A percentile compares a stretch with the other conserved stretches of the same genome.
Evolutionary conservation across 202 grass and related monocot genomes (phyloP).

Genomic region (Bolboschoenoplectus hybrid): DNA sequence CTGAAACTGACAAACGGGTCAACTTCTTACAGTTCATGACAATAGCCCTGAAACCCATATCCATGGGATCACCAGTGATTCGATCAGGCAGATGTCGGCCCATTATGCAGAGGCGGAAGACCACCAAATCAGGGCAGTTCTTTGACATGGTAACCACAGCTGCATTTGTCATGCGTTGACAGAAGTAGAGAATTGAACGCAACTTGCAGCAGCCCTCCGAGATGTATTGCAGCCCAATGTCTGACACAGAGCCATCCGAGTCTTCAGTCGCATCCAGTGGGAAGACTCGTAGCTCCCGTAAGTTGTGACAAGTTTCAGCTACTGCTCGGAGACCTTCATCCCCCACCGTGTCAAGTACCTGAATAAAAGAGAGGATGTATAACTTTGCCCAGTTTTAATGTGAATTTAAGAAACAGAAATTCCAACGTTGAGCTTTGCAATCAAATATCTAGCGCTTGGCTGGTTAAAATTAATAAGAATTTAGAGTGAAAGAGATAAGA

Average conservation of each 20-base stretch:
- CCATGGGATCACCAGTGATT: slow-evolving; percentile 64
- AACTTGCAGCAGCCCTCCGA: slow-evolving; percentile 85
- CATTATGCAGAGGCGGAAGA: slow-evolving; percentile 94
- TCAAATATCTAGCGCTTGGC: background rate
- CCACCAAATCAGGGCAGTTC: slow-evolving; percentile 78
- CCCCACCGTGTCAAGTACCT: slow-evolving; percentile 88
- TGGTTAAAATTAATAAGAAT: slow-evolving; percentile 12
- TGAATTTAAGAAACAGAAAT: background rate
- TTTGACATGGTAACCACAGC: slow-evolving; percentile 74
- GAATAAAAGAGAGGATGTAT: slow-evolving; percentile 33
- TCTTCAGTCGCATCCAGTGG: slow-evolving; percentile 70
- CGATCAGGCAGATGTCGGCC: slow-evolving; percentile 65
- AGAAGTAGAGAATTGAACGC: slow-evolving; percentile 87
- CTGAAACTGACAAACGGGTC: slow-evolving; percentile 78
- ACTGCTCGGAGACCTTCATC: slow-evolving; percentile 82
- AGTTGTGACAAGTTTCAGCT: slow-evolving; percentile 67
- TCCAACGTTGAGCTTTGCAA: background rate
- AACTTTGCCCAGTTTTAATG: background rate
- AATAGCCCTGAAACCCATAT: slow-evolving; percentile 82
- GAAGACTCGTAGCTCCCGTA: slow-evolving; percentile 84
- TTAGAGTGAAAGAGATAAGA: background rate
- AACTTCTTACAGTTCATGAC: slow-evolving; percentile 89
- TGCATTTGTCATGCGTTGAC: slow-evolving; percentile 85
- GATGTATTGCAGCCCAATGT: slow-evolving; percentile 67
- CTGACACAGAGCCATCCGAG: slow-evolving; percentile 70